Base-by-base conservation (phyloP, 257 asterid genomes). In the Pogostemon cablin region DNA sequence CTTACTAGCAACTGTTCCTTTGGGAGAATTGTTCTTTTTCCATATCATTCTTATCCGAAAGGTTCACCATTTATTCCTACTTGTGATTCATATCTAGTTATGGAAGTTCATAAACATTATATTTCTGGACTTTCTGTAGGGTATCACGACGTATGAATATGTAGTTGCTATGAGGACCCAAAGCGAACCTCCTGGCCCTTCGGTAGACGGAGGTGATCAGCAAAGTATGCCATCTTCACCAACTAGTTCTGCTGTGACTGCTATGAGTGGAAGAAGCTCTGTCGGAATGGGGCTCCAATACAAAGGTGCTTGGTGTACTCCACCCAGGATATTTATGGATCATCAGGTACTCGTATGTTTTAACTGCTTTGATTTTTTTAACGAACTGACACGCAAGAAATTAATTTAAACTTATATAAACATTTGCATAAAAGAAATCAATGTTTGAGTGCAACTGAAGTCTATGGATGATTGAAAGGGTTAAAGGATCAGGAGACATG, bases 241-340 rank as follows among this genome's bases (percentile, higher is more conserved):
- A 11, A 81, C 97, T 38, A 84, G 96, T 69, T 93, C 98, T 66
- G 98, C 98, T 38, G 98, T 90, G 72, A 93, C 98, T 35, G 98
- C 91, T 52, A 68, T 82, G 48, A 93, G 98, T 46, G 98, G 97
- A 67, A 83, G 97, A 87, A 93, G 97, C 80, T 93, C 98, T 0
- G 86, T 90, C 70, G 98, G 98, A 72, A 86, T 73, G 88, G 95
- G 97, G 65, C 75, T 93, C 82, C 98, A 82, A 54, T 82, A 90
- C 74, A 93, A 88, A 86, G 96, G 99, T 65, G 90, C 98, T 80
- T 93, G 97, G 97, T 93, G 99, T 69, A 93, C 99, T 72, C 98
- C 98, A 70, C 98, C 98, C 5, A 81, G 97, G 83, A 87, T 93
- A 63, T 93, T 90, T 78, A 88, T 88, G 97, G 98, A 93, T 80